A percentile compares a stretch with the other conserved stretches of the same genome.
Conservation (phyloP, 1,284 basidiomycete genomes). For the Sporisorium graminicola region DNA sequence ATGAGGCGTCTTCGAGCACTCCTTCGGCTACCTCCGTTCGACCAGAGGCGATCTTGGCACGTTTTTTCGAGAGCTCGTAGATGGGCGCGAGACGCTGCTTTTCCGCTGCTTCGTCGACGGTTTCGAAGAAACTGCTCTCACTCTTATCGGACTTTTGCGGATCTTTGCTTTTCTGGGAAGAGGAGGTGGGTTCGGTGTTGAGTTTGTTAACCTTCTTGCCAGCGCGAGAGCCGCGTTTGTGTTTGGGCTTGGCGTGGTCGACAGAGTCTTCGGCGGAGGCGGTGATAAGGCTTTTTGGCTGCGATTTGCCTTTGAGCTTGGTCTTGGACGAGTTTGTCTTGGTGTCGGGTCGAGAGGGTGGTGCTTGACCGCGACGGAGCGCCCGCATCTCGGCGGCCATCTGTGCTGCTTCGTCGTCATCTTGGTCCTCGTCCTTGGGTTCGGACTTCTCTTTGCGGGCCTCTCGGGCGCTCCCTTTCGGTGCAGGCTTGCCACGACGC, state of each 20-base stretch:
- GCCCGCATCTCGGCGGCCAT: slow-evolving; percentile 48
- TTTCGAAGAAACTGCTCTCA: slow-evolving; percentile 35
- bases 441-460: slow-evolving; percentile 10
- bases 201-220: slow-evolving; percentile 40
- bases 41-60: slow-evolving; percentile 42
- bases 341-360: neutral
- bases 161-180: neutral
- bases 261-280: slow-evolving; percentile 7
- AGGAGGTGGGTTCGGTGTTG: neutral
- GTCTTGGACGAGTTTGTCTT: slow-evolving; percentile 14
- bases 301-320: slow-evolving; percentile 15
- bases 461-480: neutral
- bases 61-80: slow-evolving; percentile 39
- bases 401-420: slow-evolving; percentile 38
- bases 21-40: slow-evolving; percentile 42
- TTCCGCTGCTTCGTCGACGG: slow-evolving; percentile 39
- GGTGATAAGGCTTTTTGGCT: slow-evolving; percentile 1
- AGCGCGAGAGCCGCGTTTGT: slow-evolving; percentile 35
- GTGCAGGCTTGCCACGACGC: slow-evolving; percentile 21
- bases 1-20: slow-evolving; percentile 36
- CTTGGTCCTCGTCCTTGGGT: slow-evolving; percentile 17
- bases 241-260: slow-evolving; percentile 26
- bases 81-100: slow-evolving; percentile 37
- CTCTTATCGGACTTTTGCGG: slow-evolving; percentile 6
- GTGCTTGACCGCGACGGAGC: slow-evolving; percentile 23